Evolutionary conservation across 2,329 filamentous ascomycete genomes (phyloP).

Genomic region (Aspergillus ochraceus): DNA sequence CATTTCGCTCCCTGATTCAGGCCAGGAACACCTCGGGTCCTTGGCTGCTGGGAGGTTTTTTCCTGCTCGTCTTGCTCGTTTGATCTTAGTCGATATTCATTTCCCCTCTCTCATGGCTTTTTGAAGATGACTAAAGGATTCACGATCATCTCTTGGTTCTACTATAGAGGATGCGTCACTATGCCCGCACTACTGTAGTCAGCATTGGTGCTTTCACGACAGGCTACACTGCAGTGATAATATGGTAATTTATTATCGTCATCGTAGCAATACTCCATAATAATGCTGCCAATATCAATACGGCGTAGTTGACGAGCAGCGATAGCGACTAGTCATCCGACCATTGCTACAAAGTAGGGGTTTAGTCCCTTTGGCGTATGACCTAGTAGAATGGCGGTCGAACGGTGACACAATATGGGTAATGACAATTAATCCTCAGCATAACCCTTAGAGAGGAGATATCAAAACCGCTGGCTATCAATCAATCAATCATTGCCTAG

Average conservation of each 20-base stretch:
- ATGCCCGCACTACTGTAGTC: constrained; percentile 11
- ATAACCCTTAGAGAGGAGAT: not conserved
- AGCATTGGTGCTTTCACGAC: constrained; percentile 7
- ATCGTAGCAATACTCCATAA: not conserved
- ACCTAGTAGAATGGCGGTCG: not conserved
- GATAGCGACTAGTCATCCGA: not conserved
- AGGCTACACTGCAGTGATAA: constrained; percentile 7
- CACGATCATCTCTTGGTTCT: not conserved
- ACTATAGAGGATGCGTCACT: constrained; percentile 12
- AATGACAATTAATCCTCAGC: too few species aligned
- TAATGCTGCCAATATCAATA: not conserved
- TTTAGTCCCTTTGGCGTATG: not conserved
- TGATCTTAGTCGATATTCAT: not conserved
- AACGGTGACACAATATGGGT: not conserved
- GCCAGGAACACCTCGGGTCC: constrained; percentile 27
- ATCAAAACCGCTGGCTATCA: not conserved
- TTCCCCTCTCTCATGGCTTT: not conserved
- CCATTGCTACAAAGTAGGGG: not conserved
- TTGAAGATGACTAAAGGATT: not conserved
- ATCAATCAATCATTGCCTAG: not conserved
- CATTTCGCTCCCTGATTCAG: constrained; percentile 22
- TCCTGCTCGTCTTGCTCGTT: not conserved
- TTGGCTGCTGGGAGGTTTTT: constrained; percentile 17
- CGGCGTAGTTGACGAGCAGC: not conserved
- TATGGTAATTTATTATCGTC: not conserved